phyloP scores from a whole-genome alignment of 163 green algal genomes.

The Volvox carteri region DNA sequence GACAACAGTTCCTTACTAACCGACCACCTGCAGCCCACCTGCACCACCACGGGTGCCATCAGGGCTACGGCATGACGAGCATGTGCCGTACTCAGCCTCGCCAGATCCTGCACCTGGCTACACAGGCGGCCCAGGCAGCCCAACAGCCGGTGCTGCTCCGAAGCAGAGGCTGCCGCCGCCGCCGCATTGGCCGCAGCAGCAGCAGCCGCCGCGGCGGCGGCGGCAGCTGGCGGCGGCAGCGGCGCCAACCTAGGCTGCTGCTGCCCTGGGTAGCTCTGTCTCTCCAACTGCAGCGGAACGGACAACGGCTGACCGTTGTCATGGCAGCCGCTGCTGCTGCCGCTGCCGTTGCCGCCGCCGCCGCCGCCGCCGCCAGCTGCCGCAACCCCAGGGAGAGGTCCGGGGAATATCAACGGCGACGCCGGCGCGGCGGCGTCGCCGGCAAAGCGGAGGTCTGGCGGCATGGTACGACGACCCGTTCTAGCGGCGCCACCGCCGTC shows the following conservation, averaged over 20 bases:
- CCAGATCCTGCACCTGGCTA: conserved; percentile 7
- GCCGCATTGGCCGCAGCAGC: not conserved
- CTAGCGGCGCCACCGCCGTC: not conserved
- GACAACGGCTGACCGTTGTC: not conserved
- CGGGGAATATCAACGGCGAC: not conserved
- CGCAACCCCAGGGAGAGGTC: not conserved
- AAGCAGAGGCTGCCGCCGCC: not conserved
- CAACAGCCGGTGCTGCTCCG: conserved; percentile 24
- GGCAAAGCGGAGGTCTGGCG: not conserved
- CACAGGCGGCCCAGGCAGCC: not conserved
- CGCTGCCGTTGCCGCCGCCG: not conserved
- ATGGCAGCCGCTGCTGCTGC: not conserved
- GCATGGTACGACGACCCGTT: not conserved
- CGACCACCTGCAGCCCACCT: not conserved
- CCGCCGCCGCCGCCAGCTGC: not conserved
- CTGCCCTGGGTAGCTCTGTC: not conserved
- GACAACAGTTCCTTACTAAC: not conserved
- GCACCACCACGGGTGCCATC: conserved; percentile 6
- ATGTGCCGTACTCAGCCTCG: not conserved
- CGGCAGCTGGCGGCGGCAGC: not conserved
- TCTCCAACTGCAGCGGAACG: not conserved
- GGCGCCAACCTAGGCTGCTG: not conserved
- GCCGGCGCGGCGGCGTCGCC: not conserved
- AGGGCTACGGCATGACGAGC: conserved; percentile 19
- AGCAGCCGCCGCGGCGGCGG: not conserved